Conservation (phyloP, 148 eudicot genomes). For the Spergularia marina region DNA sequence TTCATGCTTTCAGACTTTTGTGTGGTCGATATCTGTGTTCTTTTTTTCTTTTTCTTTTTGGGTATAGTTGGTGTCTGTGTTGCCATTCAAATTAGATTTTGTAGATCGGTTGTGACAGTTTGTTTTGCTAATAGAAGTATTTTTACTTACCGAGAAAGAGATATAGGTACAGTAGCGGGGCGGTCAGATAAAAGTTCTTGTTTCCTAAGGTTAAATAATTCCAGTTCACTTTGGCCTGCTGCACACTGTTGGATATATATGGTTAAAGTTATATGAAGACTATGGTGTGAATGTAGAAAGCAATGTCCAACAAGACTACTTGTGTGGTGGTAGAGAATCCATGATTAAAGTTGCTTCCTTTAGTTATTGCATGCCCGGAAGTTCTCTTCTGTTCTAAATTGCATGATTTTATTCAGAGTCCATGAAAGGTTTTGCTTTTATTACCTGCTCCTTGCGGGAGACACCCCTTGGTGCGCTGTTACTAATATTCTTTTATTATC, state of each 20-base stretch:
- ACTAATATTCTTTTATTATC: neutral
- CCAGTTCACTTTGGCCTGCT: constrained; percentile 5
- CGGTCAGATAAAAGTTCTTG: neutral
- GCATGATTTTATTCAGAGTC: neutral
- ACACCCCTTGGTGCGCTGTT: neutral
- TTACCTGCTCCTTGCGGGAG: neutral
- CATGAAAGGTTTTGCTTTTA: neutral
- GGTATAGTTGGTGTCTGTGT: too few relatives aligned
- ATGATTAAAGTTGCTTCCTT: neutral
- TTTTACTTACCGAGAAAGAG: too few relatives aligned
- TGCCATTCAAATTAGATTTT: too few relatives aligned
- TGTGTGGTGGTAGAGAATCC: neutral
- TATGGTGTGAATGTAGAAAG: neutral
- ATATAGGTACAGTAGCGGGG: neutral
- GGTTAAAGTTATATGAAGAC: neutral
- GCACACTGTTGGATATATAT: neutral
- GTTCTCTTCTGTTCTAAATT: neutral
- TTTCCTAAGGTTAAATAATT: neutral
- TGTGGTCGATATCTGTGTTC: too few relatives aligned
- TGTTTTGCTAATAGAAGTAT: too few relatives aligned
- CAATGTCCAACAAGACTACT: constrained; percentile 4
- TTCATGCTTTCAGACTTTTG: too few relatives aligned
- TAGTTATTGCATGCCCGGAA: neutral
- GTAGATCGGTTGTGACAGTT: too few relatives aligned
- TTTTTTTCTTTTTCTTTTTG: too few relatives aligned